Evolutionary conservation across 1,284 basidiomycete genomes (phyloP).

Genomic region (Ganoderma sinense): DNA sequence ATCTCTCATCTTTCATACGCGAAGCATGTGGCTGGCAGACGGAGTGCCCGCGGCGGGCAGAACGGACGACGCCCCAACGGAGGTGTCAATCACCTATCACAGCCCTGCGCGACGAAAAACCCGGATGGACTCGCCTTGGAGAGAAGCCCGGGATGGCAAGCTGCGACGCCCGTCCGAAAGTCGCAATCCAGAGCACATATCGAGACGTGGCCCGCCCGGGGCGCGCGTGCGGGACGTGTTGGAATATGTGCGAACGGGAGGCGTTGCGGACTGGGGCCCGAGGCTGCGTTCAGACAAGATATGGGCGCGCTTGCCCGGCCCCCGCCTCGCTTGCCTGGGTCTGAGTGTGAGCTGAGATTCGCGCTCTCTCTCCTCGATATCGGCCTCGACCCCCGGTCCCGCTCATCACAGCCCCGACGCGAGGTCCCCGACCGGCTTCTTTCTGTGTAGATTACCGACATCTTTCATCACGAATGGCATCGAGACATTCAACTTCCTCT

Average conservation of each 20-base stretch:
- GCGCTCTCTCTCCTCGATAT: neutral
- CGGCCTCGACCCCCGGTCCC: neutral
- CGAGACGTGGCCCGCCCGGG: conserved; percentile 13
- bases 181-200: conserved; percentile 11
- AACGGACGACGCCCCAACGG: conserved; percentile 18
- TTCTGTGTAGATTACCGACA: conserved; percentile 16
- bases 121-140: conserved; percentile 2
- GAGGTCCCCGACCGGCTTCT: conserved; percentile 4
- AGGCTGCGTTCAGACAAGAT: conserved; percentile 4
- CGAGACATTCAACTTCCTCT: neutral
- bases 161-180: neutral
- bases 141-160: neutral
- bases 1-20: neutral
- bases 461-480: conserved; percentile 12
- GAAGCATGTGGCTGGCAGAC: conserved; percentile 5
- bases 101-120: conserved; percentile 21
- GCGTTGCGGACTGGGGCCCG: conserved; percentile 20
- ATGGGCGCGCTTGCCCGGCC: conserved; percentile 5
- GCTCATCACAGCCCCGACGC: conserved; percentile 16
- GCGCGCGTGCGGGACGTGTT: conserved; percentile 19
- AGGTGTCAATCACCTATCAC: conserved; percentile 18
- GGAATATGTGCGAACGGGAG: neutral
- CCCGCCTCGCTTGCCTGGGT: conserved; percentile 4
- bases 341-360: conserved; percentile 11
- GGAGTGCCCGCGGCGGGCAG: conserved; percentile 1